phyloP scores from a whole-genome alignment of 495 filamentous ascomycete genomes.

The Aspergillus cavernicola region DNA sequence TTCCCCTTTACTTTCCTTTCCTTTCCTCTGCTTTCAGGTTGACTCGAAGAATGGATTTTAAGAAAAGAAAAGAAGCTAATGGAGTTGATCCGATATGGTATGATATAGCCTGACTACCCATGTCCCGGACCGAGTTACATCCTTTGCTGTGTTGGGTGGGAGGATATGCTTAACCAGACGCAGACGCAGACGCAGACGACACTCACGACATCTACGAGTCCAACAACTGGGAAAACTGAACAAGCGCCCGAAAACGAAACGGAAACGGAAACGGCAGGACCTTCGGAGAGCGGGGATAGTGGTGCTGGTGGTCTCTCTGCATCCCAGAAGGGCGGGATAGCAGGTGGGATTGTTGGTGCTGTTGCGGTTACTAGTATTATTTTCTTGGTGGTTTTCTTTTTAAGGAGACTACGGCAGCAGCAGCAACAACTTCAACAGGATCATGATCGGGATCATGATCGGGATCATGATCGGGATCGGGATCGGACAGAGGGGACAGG shows the following conservation, averaged over 20 bases:
- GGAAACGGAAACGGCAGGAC: background rate
- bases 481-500: no score
- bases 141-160: constrained; percentile 7
- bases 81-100: no score
- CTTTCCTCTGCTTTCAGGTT: background rate
- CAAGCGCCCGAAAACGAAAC: background rate
- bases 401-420: background rate
- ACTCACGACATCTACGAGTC: background rate
- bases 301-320: background rate
- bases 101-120: background rate
- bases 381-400: background rate
- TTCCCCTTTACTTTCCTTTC: background rate
- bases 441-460: no score
- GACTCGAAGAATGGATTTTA: no score
- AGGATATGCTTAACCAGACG: constrained; percentile 2
- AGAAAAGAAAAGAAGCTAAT: no score
- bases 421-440: no score
- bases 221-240: no score
- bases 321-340: constrained; percentile 8
- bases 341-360: constrained; percentile 7
- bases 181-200: background rate
- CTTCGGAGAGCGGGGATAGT: background rate
- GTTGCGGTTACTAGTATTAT: constrained; percentile 1
- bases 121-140: constrained; percentile 2
- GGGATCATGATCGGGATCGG: no score